Percentiles rank a stretch among this genome's conserved stretches.
Evolutionary conservation across 73 alveolate genomes (phyloP).

Genomic region (Tetrahymena malaccensis): DNA sequence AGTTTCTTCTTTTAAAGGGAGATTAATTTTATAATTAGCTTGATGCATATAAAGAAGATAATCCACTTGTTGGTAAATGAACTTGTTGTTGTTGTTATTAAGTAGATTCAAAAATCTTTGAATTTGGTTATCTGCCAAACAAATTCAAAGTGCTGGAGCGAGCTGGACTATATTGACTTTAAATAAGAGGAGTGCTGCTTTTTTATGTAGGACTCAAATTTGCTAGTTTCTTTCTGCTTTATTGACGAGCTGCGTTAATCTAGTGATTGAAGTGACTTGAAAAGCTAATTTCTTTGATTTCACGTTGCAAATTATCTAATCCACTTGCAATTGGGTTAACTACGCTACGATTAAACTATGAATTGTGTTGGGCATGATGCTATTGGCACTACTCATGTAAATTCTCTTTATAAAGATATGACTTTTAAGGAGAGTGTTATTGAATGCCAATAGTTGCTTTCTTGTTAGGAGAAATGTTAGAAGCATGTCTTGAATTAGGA

Average conservation of each 20-base stretch:
- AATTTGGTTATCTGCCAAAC: background rate
- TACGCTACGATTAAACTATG: background rate
- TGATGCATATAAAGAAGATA: background rate
- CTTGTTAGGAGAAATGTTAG: background rate
- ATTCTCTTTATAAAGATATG: background rate
- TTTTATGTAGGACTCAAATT: background rate
- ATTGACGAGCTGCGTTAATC: background rate
- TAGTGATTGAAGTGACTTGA: background rate
- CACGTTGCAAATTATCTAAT: background rate
- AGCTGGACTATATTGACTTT: background rate
- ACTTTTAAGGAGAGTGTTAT: background rate
- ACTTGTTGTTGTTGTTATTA: background rate
- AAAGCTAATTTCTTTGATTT: background rate
- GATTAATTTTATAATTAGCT: background rate
- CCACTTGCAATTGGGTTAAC: background rate
- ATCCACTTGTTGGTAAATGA: background rate
- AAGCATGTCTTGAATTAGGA: background rate
- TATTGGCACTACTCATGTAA: background rate
- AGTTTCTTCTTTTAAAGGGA: background rate
- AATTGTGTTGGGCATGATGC: background rate
- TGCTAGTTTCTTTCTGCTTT: background rate
- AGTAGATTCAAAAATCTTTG: background rate
- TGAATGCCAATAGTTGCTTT: background rate
- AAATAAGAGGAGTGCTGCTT: background rate
- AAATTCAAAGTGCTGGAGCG: background rate